Percentiles rank a stretch among this genome's conserved stretches.
phyloP scores from a whole-genome alignment of 2,329 filamentous ascomycete genomes.

The Colletotrichum sp. region DNA sequence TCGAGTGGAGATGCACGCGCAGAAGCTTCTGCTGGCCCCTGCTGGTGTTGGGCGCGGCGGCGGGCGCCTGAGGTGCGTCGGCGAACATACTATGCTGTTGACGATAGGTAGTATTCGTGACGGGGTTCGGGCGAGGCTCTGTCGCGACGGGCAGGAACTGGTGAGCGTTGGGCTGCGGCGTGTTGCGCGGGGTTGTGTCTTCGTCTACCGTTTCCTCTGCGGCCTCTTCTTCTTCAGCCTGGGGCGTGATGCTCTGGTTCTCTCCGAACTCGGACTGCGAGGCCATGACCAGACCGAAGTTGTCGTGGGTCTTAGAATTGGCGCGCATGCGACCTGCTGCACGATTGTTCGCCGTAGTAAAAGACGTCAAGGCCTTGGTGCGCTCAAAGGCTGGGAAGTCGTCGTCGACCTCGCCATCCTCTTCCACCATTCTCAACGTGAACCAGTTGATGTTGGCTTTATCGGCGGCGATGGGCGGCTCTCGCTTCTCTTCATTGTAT shows the following conservation, averaged over 20 bases:
- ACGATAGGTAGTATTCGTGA: constrained; percentile 66
- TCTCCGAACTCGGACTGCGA: constrained; percentile 70
- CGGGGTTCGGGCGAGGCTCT: constrained; percentile 59
- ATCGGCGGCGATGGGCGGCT: constrained; percentile 67
- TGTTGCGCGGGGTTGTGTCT: constrained; percentile 47
- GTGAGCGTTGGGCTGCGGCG: constrained; percentile 47
- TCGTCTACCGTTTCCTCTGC: constrained; percentile 44
- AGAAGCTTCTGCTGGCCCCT: constrained; percentile 74
- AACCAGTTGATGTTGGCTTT: constrained; percentile 83
- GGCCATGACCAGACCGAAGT: constrained; percentile 81
- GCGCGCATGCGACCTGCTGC: constrained; percentile 64
- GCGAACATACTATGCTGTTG: constrained; percentile 57
- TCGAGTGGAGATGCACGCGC: constrained; percentile 73
- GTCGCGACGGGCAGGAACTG: constrained; percentile 30
- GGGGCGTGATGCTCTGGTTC: constrained; percentile 71
- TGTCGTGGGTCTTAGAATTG: constrained; percentile 79
- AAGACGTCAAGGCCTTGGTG: constrained; percentile 76
- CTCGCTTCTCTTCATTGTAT: constrained; percentile 77
- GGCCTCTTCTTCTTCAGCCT: constrained; percentile 50
- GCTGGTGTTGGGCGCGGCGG: constrained; percentile 45
- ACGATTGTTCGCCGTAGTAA: constrained; percentile 81
- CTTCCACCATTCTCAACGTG: constrained; percentile 83
- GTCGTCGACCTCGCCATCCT: constrained; percentile 84
- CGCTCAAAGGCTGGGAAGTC: constrained; percentile 82
- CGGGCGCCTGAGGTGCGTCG: constrained; percentile 58